These are phyloP conservation scores for Fraxinus angustifolia DNA, from an alignment of 305 asterid genomes.

Conservation along the genomic window DNA sequence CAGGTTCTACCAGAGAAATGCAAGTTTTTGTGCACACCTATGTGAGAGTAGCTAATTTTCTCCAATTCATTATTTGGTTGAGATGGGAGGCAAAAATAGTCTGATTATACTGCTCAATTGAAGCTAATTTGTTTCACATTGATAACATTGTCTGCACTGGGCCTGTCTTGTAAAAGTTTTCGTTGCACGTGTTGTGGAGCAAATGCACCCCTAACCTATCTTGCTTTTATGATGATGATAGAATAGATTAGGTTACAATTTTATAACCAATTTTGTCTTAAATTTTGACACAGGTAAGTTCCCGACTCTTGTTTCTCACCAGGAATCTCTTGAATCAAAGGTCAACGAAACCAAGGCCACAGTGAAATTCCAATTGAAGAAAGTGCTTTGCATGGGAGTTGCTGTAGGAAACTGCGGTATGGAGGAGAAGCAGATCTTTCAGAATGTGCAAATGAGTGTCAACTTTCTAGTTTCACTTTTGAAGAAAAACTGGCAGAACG, in stretches of 20 bases:
- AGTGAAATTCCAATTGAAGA: constrained; percentile 63
- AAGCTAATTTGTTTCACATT: background rate
- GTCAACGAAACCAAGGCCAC: constrained; percentile 68
- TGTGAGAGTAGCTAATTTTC: background rate
- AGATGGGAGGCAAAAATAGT: background rate
- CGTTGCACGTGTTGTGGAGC: background rate
- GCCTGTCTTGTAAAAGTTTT: background rate
- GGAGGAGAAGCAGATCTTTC: constrained; percentile 73
- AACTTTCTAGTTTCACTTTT: constrained; percentile 58
- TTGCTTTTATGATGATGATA: background rate
- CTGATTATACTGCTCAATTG: background rate
- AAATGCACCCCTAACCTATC: background rate
- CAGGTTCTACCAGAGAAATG: background rate
- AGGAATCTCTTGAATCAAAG: constrained; percentile 61
- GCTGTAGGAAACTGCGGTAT: constrained; percentile 62
- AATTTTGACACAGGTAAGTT: constrained; percentile 46
- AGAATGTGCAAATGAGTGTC: constrained; percentile 66
- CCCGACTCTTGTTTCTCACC: constrained; percentile 61
- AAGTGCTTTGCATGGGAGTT: constrained; percentile 79
- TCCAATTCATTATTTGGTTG: background rate
- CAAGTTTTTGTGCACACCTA: background rate
- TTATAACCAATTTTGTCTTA: background rate
- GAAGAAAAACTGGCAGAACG: constrained; percentile 73
- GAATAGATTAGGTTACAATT: background rate
- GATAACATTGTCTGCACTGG: background rate